These are phyloP conservation scores for Monosporascus cannonballus DNA, from an alignment of 2,329 filamentous ascomycete genomes.

Conservation along the genomic window DNA sequence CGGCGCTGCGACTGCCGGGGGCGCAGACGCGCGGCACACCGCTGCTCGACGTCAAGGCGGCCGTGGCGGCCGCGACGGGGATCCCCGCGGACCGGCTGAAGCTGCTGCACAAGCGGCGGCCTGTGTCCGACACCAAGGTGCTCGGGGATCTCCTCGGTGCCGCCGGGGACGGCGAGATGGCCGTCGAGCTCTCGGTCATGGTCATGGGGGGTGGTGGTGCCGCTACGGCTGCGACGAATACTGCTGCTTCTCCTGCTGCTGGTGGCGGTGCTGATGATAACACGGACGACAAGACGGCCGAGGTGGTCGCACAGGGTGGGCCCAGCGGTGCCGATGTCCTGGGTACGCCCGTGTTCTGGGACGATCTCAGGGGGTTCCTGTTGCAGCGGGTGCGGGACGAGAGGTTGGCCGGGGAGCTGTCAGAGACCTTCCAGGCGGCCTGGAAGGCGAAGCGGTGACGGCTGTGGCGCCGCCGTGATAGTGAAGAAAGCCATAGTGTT, in stretches of 20 bases:
- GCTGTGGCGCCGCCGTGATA: not conserved
- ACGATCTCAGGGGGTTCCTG: constrained; percentile 75
- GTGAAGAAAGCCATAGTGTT: too few species aligned
- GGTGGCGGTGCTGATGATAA: too few species aligned
- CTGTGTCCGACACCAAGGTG: constrained; percentile 69
- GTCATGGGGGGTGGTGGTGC: constrained; percentile 74
- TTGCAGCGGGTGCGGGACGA: constrained; percentile 72
- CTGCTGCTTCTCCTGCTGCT: constrained; percentile 27
- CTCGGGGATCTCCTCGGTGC: constrained; percentile 63
- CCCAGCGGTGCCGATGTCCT: constrained; percentile 55
- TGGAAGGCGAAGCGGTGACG: constrained; percentile 49
- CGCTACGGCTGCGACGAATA: constrained; percentile 31
- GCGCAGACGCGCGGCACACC: constrained; percentile 62
- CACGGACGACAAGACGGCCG: constrained; percentile 19
- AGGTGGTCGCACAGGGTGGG: constrained; percentile 39
- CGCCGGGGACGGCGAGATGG: constrained; percentile 29
- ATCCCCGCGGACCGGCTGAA: constrained; percentile 75
- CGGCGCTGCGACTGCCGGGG: constrained; percentile 46
- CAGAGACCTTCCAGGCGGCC: constrained; percentile 61
- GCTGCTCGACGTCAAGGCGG: constrained; percentile 70
- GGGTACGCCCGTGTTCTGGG: constrained; percentile 74
- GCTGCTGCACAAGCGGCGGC: constrained; percentile 82
- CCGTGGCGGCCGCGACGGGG: constrained; percentile 56
- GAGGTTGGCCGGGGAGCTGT: constrained; percentile 56
- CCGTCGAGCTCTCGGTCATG: constrained; percentile 80